Conservation (phyloP, 169 alveolate species). For the Plasmodium coatneyi region DNA sequence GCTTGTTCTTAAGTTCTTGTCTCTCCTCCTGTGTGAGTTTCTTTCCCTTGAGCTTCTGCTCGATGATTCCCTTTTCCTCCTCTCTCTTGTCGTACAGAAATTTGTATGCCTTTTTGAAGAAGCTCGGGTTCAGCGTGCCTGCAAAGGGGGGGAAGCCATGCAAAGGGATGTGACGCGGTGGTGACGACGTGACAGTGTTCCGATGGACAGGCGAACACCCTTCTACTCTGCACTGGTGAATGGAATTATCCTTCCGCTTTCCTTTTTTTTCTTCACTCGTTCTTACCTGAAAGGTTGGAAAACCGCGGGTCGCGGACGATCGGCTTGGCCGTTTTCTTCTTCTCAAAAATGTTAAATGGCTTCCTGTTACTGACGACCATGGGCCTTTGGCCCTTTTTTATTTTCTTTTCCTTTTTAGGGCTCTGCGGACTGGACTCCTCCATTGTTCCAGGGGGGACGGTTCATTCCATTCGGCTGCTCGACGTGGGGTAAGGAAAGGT, state of each 20-base stretch:
- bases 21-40: slow-evolving; percentile 34
- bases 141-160: not conserved
- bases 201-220: not conserved
- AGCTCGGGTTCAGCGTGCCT: slow-evolving; percentile 52
- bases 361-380: slow-evolving; percentile 54
- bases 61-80: slow-evolving; percentile 39
- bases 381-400: slow-evolving; percentile 52
- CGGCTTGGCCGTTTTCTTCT: slow-evolving; percentile 39
- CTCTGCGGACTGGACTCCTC: not conserved
- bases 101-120: slow-evolving; percentile 56
- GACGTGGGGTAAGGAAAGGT: not conserved
- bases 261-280: not conserved
- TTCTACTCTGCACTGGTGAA: not conserved
- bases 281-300: slow-evolving; percentile 52
- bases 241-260: not conserved
- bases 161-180: not conserved
- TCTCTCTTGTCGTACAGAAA: slow-evolving; percentile 44
- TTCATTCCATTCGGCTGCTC: not conserved
- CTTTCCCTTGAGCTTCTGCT: slow-evolving; percentile 34
- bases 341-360: slow-evolving; percentile 49
- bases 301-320: slow-evolving; percentile 51
- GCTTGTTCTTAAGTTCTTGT: slow-evolving; percentile 26
- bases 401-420: slow-evolving; percentile 19
- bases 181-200: not conserved
- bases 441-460: not conserved